These are phyloP conservation scores for Trametes sanguinea DNA, from an alignment of 768 basidiomycete species.

Conservation along the genomic window DNA sequence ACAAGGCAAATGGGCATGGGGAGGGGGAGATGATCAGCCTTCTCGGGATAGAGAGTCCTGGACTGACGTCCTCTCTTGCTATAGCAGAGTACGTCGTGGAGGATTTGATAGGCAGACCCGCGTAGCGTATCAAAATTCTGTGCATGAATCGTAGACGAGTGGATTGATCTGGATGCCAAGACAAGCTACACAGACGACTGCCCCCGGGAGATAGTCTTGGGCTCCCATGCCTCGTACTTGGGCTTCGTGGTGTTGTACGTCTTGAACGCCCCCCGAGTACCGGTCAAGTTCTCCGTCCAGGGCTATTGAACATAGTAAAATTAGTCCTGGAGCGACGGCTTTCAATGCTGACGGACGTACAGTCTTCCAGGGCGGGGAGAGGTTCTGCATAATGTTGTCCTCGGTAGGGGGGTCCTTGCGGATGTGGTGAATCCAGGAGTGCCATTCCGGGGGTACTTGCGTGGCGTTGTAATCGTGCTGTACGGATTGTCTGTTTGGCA, in stretches of 20 bases:
- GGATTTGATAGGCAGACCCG: constrained; percentile 43
- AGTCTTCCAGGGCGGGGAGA: constrained; percentile 79
- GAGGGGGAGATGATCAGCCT: constrained; percentile 69
- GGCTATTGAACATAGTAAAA: constrained; percentile 47
- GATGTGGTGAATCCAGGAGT: constrained; percentile 92
- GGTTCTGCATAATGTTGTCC: constrained; percentile 69
- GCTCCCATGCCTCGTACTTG: constrained; percentile 84
- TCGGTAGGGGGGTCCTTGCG: constrained; percentile 77
- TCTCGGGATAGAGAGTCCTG: constrained; percentile 91
- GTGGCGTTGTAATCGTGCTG: constrained; percentile 88
- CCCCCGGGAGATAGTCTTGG: constrained; percentile 59
- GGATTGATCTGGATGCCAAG: too few relatives aligned
- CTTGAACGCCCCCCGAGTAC: constrained; percentile 88
- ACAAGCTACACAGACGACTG: constrained; percentile 24
- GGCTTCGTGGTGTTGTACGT: constrained; percentile 85
- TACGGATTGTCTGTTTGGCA: background rate
- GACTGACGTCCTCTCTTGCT: constrained; percentile 83
- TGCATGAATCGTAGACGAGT: too few relatives aligned
- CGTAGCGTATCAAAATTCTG: background rate
- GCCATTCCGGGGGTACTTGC: constrained; percentile 96
- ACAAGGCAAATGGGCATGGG: constrained; percentile 43
- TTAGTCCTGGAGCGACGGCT: background rate
- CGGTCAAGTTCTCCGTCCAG: constrained; percentile 87
- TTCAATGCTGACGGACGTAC: constrained; percentile 46
- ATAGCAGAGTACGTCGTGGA: constrained; percentile 83